phyloP scores from a whole-genome alignment of 2,329 filamentous ascomycete species.

The Rhynchosporium secalis region DNA sequence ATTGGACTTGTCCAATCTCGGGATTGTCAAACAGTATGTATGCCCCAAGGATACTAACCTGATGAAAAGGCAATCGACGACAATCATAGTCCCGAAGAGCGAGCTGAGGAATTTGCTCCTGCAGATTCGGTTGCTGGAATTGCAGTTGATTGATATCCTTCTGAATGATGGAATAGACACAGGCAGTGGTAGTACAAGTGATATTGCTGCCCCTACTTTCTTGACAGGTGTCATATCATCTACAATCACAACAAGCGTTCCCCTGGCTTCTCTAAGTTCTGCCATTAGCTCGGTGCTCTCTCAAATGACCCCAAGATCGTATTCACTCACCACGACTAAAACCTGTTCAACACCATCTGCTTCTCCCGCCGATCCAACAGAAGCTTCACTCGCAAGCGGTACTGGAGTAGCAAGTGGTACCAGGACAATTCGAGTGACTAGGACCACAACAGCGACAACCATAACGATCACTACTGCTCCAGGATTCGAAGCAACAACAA shows the following conservation, averaged over 20 bases:
- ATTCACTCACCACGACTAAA: no score
- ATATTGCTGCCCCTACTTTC: neutral
- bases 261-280: constrained; percentile 3
- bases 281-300: constrained; percentile 1
- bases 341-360: neutral
- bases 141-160: constrained; percentile 12
- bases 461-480: constrained; percentile 1
- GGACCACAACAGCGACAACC: constrained; percentile 9
- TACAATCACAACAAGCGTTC: constrained; percentile 6
- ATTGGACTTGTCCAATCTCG: constrained; percentile 12
- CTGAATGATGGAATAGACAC: neutral
- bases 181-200: constrained; percentile 1
- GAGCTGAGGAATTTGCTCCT: constrained; percentile 14
- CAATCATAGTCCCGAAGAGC: constrained; percentile 17
- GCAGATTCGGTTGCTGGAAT: constrained; percentile 12
- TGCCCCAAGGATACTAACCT: constrained; percentile 22
- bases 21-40: constrained; percentile 24
- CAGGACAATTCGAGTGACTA: constrained; percentile 1
- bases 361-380: neutral
- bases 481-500: neutral
- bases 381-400: neutral
- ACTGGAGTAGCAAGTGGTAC: neutral
- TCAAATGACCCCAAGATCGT: no score
- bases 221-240: neutral
- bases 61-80: constrained; percentile 15